A percentile compares a stretch with the other conserved stretches of the same genome.
phyloP scores from a whole-genome alignment of 2,329 filamentous ascomycete genomes.

The Fusarium tuaranense region DNA sequence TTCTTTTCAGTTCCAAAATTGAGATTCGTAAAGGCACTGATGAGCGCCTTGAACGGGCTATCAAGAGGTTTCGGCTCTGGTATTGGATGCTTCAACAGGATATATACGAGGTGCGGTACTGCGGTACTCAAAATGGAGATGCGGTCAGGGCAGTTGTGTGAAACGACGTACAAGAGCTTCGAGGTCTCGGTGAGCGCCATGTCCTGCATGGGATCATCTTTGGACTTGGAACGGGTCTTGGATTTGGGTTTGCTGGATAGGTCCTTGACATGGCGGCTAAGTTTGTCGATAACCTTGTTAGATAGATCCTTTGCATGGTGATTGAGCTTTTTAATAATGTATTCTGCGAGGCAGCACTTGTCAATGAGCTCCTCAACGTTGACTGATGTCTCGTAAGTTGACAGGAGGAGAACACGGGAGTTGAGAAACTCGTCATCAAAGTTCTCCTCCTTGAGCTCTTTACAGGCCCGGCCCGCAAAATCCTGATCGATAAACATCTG shows the following conservation, averaged over 20 bases:
- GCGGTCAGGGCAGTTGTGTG: constrained; percentile 76
- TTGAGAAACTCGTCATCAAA: constrained; percentile 88
- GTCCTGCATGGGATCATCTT: constrained; percentile 72
- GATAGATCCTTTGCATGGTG: constrained; percentile 70
- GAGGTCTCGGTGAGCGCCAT: constrained; percentile 87
- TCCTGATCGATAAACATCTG: constrained; percentile 56
- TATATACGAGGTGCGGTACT: constrained; percentile 75
- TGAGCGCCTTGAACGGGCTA: constrained; percentile 74
- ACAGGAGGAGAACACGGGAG: constrained; percentile 58
- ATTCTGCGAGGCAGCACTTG: constrained; percentile 59
- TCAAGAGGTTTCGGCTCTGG: constrained; percentile 76
- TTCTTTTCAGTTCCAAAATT: constrained; percentile 70
- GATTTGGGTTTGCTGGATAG: neutral
- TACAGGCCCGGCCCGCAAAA: constrained; percentile 72
- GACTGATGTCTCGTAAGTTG: constrained; percentile 62
- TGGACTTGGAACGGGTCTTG: constrained; percentile 41
- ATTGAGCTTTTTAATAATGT: constrained; percentile 75
- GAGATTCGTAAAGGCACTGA: constrained; percentile 87
- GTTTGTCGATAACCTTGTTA: constrained; percentile 24
- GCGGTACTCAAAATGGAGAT: constrained; percentile 72
- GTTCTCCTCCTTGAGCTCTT: constrained; percentile 77
- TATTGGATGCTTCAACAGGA: constrained; percentile 72
- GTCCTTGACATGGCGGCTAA: neutral
- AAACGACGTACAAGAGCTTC: constrained; percentile 91
- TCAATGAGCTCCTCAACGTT: constrained; percentile 61